phyloP scores from a whole-genome alignment of 257 asterid species.

The Primulina eburnea region DNA sequence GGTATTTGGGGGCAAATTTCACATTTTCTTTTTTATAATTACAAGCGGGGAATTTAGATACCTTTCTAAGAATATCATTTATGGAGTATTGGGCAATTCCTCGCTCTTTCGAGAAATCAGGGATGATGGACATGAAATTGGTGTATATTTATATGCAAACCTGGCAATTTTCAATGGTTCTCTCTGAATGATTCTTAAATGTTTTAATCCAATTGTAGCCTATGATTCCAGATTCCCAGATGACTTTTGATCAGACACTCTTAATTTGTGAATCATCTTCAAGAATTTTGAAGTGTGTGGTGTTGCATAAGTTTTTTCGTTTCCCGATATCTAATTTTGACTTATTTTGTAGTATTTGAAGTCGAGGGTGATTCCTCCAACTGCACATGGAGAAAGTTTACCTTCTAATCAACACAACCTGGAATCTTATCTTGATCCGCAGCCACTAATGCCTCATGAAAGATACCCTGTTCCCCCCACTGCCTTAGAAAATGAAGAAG shows the following conservation, averaged over 20 bases:
- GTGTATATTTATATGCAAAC: background rate
- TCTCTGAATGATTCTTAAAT: background rate
- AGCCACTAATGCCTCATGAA: conserved; percentile 52
- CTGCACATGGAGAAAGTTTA: conserved; percentile 34
- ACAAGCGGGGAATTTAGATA: too few relatives aligned
- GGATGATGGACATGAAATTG: background rate
- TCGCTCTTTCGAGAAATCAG: background rate
- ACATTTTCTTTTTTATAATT: background rate
- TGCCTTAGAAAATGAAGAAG: conserved; percentile 40
- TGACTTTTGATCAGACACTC: background rate
- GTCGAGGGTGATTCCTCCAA: conserved; percentile 46
- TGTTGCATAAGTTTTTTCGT: background rate
- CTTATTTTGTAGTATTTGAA: conserved; percentile 53
- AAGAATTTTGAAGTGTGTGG: conserved; percentile 1
- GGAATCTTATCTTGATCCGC: conserved; percentile 60
- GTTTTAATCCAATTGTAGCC: background rate
- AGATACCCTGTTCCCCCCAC: conserved; percentile 56
- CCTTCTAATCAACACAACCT: conserved; percentile 39
- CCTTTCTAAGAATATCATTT: too few relatives aligned
- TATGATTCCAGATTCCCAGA: background rate
- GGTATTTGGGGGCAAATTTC: background rate
- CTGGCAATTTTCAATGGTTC: background rate
- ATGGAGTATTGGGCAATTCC: too few relatives aligned
- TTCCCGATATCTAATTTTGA: conserved; percentile 19
- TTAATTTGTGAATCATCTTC: background rate